Base-by-base conservation (phyloP, 257 asterid genomes). In the Solanum pennellii region DNA sequence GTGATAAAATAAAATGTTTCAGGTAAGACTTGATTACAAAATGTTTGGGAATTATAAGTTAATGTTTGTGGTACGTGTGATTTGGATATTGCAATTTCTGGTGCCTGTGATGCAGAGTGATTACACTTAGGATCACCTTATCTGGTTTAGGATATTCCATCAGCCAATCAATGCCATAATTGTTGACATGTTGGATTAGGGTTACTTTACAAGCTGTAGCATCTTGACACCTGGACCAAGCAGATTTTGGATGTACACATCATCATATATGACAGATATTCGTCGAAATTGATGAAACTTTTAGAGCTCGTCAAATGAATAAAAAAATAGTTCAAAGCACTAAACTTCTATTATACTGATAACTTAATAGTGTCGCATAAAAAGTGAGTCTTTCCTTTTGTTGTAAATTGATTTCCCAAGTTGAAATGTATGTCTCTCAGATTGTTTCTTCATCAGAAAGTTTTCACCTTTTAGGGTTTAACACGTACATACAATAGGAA, bases 111-210 rank as follows among this genome's bases (percentile, higher is more conserved):
- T 86, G 65, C 87, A 29, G 66, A 47, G 69, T 71, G 88, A 29
- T n/a, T 79, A 45, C 84, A 44, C 83, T 74, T 73, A 65, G 31
- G 52, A 69, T 85, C 80, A 89, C 91, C 94, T 92, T 92, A 92
- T 92, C 94, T 88, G 86, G 18, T 76, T 88, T 59, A 82, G 91
- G 94, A 92, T 91, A 90, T 91, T 76, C 72, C 15, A 23, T 18
- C 8, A 79, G 85, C 94, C 92, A 92, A 92, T 92, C 77, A 87
- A n/a, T 83, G 89, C 45, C 56, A n/a, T 18, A 13, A 84, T 75
- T 89, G 44, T 69, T 86, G 72, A 90, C 86, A 84, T 20, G 89
- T 88, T 21, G 90, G 94, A 91, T 89, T 88, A 76, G 84, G 84
- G 87, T 72, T 89, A 60, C 18, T 75, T 42, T 84, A 77, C 84